These are phyloP conservation scores for Tricholoma terreum DNA, from an alignment of 768 basidiomycete species.

Conservation along the genomic window DNA sequence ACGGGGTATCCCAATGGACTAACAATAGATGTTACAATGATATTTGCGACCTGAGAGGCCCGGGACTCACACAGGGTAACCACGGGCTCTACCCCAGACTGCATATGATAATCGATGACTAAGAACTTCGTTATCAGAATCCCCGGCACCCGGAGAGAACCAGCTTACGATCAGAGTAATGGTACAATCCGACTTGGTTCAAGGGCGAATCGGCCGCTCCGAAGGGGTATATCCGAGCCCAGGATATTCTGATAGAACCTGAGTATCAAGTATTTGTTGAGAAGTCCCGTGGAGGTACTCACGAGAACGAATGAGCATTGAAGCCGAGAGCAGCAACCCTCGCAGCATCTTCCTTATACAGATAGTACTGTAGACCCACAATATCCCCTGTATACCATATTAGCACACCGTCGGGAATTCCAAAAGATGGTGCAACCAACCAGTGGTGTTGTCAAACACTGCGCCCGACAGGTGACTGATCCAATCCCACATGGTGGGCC, in stretches of 20 bases:
- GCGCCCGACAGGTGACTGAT: conserved; percentile 41
- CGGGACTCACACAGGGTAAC: conserved; percentile 45
- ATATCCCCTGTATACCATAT: conserved; percentile 35
- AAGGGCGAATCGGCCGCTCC: conserved; percentile 47
- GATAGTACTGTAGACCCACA: conserved; percentile 47
- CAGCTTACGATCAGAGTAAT: conserved; percentile 40
- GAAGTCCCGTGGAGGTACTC: conserved; percentile 8
- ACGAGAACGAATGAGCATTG: conserved; percentile 54
- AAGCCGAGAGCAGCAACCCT: conserved; percentile 46
- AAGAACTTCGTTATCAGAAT: neutral
- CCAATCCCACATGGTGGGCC: conserved; percentile 50
- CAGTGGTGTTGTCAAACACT: conserved; percentile 43
- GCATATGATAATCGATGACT: conserved; percentile 46
- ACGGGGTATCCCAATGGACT: conserved; percentile 52
- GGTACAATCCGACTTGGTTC: conserved; percentile 44
- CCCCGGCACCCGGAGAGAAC: neutral
- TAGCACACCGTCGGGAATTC: neutral
- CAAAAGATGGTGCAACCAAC: conserved; percentile 26
- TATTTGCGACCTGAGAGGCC: neutral
- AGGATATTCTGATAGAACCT: conserved; percentile 38
- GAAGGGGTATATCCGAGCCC: conserved; percentile 51
- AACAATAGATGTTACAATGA: neutral
- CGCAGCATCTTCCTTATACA: conserved; percentile 51
- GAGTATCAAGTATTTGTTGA: neutral
- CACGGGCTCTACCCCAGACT: conserved; percentile 42